Evolutionary conservation across 768 basidiomycete genomes (phyloP), one percentile per base, ranked within the genome.

Genomic region (Leccinellum albellum): DNA sequence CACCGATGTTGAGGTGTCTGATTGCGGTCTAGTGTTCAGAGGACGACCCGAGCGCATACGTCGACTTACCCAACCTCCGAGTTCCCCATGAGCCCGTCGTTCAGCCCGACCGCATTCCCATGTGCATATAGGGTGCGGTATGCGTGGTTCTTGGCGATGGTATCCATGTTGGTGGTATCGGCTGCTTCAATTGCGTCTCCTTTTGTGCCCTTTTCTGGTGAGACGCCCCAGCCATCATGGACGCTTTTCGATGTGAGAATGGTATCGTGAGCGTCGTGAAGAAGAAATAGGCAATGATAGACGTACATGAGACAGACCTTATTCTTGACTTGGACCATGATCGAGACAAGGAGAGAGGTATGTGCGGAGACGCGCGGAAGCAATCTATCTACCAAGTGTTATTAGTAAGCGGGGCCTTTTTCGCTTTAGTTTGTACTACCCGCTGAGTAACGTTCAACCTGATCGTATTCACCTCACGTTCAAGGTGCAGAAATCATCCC

Each of bases 51-150:
- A 58, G 31, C 21, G 9, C 23, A 50, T 28, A 54, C 31, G 37
- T 40, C 5, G 6, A 76, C 90, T 56, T 67, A 94, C 91, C 94
- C 95, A 61, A 97, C 94, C 75, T 98, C 94, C 3, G 94, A 96
- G 76, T 98, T 96, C 15, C 94, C 95, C 95, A 98, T 98, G 53
- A 97, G 82, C 0, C 94, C 95, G 45, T 97, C 95, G 65, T 79
- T 91, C 54, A 98, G 79, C 1, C 94, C 94, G 6, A 97, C 95
- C 6, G 94, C 88, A n/a, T 91, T 79, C 12, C 94, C 94, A 61
- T 94, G 92, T 2, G 95, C 95, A 15, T 82, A 76, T 20, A 98
- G 80, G 14, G 81, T 81, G 49, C 89, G 82, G 65, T 84, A 83
- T 58, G 84, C 82, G 71, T 95, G 83, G 5, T 87, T 80, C 65